These are phyloP conservation scores for Trebouxia gelatinosa DNA, from an alignment of 163 green algal genomes.

Conservation along the genomic window DNA sequence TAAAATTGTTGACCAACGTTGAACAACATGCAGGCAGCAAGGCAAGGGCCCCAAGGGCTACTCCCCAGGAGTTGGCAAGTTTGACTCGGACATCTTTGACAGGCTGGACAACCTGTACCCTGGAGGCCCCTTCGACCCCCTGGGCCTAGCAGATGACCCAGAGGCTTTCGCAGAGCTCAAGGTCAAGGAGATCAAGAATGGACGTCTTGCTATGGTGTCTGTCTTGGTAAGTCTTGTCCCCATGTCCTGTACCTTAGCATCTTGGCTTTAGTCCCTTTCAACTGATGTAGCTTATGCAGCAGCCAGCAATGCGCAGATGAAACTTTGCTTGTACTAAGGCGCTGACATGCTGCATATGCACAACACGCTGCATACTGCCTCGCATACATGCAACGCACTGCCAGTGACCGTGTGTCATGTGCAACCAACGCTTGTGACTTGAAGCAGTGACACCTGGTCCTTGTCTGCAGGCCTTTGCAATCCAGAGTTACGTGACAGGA, in stretches of 20 bases:
- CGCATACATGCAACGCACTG: conserved; percentile 67
- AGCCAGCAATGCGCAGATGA: conserved; percentile 78
- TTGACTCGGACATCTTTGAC: conserved; percentile 78
- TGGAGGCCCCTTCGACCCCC: conserved; percentile 91
- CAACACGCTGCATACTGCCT: conserved; percentile 85
- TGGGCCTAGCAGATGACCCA: conserved; percentile 83
- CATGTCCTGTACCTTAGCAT: background rate
- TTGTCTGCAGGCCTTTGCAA: conserved; percentile 66
- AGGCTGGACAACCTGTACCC: conserved; percentile 87
- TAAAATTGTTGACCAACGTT: too few species aligned
- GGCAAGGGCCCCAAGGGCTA: conserved; percentile 78
- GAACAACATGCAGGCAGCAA: conserved; percentile 44
- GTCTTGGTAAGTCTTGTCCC: conserved; percentile 41
- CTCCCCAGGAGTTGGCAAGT: conserved; percentile 86
- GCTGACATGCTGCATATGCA: conserved; percentile 82
- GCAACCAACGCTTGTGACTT: conserved; percentile 52
- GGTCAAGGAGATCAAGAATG: conserved; percentile 98
- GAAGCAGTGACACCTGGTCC: too few species aligned
- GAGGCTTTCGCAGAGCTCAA: conserved; percentile 89
- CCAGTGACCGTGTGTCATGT: conserved; percentile 47
- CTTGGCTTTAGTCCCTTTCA: background rate
- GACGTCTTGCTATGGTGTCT: conserved; percentile 68
- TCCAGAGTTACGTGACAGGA: conserved; percentile 88
- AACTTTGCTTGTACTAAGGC: conserved; percentile 85
- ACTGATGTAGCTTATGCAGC: background rate